These are phyloP conservation scores for Thelephora aurantiotincta DNA, from an alignment of 768 basidiomycete genomes.

Conservation along the genomic window DNA sequence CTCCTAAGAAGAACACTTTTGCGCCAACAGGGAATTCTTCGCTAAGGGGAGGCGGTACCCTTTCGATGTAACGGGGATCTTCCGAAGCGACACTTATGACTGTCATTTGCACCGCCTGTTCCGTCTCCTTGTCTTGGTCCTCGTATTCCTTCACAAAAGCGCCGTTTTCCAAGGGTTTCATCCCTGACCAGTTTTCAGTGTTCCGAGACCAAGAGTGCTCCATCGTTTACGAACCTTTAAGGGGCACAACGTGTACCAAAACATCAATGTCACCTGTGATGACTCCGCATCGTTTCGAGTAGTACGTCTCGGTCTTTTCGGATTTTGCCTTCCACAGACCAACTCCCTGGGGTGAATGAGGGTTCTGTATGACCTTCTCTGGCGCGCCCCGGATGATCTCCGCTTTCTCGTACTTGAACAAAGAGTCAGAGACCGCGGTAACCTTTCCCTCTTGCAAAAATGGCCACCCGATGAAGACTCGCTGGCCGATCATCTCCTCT, in stretches of 20 bases:
- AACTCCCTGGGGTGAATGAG: constrained; percentile 57
- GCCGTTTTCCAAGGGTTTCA: constrained; percentile 79
- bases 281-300: constrained; percentile 84
- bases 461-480: constrained; percentile 82
- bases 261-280: constrained; percentile 72
- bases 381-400: constrained; percentile 33
- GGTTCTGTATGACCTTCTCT: constrained; percentile 49
- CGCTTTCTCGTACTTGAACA: constrained; percentile 77
- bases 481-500: constrained; percentile 54
- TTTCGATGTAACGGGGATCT: constrained; percentile 79
- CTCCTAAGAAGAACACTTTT: constrained; percentile 92
- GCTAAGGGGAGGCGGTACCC: constrained; percentile 63
- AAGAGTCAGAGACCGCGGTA: constrained; percentile 70
- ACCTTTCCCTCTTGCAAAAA: constrained; percentile 90
- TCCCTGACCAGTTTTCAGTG: constrained; percentile 30
- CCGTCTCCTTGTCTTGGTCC: constrained; percentile 61
- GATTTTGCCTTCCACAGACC: constrained; percentile 69
- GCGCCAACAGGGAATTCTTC: constrained; percentile 86
- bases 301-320: constrained; percentile 66
- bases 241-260: constrained; percentile 74
- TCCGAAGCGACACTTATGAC: constrained; percentile 72
- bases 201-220: background rate
- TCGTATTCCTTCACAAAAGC: constrained; percentile 95
- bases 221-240: constrained; percentile 53
- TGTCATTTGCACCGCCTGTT: constrained; percentile 80